Evolutionary conservation across 176 grass and related monocot genomes (phyloP).

Genomic region (Elymus sibiricus): DNA sequence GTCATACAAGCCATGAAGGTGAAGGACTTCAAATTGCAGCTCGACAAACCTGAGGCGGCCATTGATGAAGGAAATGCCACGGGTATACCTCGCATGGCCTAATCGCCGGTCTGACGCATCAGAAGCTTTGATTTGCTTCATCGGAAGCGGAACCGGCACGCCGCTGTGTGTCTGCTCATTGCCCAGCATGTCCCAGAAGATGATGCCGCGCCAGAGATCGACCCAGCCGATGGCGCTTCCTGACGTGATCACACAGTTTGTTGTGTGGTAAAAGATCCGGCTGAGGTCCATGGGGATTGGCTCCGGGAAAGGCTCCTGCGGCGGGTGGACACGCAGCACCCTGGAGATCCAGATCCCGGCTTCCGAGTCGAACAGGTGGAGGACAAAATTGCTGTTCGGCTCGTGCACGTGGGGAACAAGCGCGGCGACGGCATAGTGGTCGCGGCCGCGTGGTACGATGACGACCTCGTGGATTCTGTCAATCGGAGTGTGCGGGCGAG

Average conservation of each 20-base stretch:
- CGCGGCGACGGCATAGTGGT: neutral
- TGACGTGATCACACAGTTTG: neutral
- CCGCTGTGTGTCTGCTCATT: neutral
- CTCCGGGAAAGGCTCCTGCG: neutral
- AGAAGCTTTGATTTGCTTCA: neutral
- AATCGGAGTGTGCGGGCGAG: neutral
- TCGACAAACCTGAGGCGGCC: neutral
- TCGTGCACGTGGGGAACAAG: neutral
- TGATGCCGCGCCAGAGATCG: neutral
- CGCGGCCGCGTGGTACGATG: neutral
- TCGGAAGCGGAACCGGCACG: neutral
- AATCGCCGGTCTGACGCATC: neutral
- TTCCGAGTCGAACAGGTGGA: neutral
- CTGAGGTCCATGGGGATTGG: neutral
- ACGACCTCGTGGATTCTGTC: neutral
- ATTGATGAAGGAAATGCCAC: neutral
- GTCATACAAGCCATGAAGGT: neutral
- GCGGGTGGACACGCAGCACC: neutral
- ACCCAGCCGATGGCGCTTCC: neutral
- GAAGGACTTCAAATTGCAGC: neutral
- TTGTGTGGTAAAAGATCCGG: neutral
- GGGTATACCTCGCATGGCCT: neutral
- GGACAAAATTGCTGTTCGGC: neutral
- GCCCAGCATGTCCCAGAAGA: neutral
- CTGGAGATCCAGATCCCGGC: neutral